Evolutionary conservation across 2,329 filamentous ascomycete species (phyloP).

Genomic region (Fusarium staphyleae): DNA sequence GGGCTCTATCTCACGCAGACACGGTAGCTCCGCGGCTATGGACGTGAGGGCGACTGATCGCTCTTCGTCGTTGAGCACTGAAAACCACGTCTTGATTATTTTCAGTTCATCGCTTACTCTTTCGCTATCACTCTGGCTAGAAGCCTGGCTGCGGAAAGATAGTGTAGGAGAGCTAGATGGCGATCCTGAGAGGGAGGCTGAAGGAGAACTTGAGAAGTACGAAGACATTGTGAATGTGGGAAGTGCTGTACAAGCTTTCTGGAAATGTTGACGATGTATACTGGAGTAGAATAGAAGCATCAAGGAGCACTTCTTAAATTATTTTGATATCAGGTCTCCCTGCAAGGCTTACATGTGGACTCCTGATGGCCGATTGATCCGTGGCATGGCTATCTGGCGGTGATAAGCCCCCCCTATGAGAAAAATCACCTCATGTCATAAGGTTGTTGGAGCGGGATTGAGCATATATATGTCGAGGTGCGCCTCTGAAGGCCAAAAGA

Average conservation of each 20-base stretch:
- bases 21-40: constrained; percentile 34
- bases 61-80: constrained; percentile 36
- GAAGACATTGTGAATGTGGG: constrained; percentile 28
- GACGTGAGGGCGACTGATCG: constrained; percentile 31
- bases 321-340: constrained; percentile 3
- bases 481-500: constrained; percentile 18
- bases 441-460: constrained; percentile 40
- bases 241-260: background rate
- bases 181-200: constrained; percentile 26
- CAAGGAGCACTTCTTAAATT: constrained; percentile 3
- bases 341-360: constrained; percentile 11
- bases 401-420: constrained; percentile 28
- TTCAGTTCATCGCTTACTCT: constrained; percentile 33
- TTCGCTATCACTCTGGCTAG: constrained; percentile 16
- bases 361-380: constrained; percentile 30
- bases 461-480: constrained; percentile 38
- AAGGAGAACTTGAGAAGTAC: constrained; percentile 19
- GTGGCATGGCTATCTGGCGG: constrained; percentile 38
- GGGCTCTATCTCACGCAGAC: constrained; percentile 39
- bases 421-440: constrained; percentile 39
- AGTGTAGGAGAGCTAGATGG: constrained; percentile 37
- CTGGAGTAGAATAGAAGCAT: constrained; percentile 1
- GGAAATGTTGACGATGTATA: background rate
- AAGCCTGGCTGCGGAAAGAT: constrained; percentile 8
- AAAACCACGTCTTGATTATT: constrained; percentile 40